Evolutionary conservation across 2,329 filamentous ascomycete species (phyloP).

Genomic region (Alternaria ventricosa): DNA sequence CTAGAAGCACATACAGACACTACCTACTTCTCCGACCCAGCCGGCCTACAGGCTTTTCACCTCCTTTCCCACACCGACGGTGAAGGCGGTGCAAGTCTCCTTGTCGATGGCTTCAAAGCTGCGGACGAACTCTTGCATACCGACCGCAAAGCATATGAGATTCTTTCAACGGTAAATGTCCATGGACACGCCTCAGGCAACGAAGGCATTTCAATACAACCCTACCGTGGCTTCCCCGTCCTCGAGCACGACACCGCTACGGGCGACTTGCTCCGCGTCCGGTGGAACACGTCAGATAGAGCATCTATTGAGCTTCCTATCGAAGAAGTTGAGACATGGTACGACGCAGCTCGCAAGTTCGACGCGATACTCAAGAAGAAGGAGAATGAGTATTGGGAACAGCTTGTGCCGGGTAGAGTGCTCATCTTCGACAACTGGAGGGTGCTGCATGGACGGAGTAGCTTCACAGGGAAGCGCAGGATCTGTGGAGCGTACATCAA

Average conservation of each 20-base stretch:
- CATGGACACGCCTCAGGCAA: conserved; percentile 89
- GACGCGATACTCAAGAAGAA: conserved; percentile 70
- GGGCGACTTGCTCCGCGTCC: conserved; percentile 65
- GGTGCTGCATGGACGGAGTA: conserved; percentile 83
- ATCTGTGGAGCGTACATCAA: conserved; percentile 83
- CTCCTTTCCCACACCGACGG: conserved; percentile 78
- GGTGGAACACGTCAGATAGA: conserved; percentile 95
- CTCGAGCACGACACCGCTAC: conserved; percentile 64
- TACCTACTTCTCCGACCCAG: conserved; percentile 93
- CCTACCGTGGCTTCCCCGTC: conserved; percentile 73
- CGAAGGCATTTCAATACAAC: conserved; percentile 78
- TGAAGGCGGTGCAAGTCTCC: conserved; percentile 75
- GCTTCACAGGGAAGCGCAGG: conserved; percentile 82
- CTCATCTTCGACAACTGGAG: conserved; percentile 98
- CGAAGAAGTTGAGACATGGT: conserved; percentile 69
- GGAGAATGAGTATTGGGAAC: conserved; percentile 77
- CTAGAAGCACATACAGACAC: conserved; percentile 90
- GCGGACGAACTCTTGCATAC: conserved; percentile 65
- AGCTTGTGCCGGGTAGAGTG: conserved; percentile 78
- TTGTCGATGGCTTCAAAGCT: conserved; percentile 85
- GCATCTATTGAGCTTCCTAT: conserved; percentile 68
- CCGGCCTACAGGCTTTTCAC: conserved; percentile 91
- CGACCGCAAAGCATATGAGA: conserved; percentile 62
- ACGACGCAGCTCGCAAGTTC: conserved; percentile 78
- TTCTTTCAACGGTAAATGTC: conserved; percentile 65